These are phyloP conservation scores for Solanum arcanum DNA, from an alignment of 257 asterid genomes.

Conservation along the genomic window DNA sequence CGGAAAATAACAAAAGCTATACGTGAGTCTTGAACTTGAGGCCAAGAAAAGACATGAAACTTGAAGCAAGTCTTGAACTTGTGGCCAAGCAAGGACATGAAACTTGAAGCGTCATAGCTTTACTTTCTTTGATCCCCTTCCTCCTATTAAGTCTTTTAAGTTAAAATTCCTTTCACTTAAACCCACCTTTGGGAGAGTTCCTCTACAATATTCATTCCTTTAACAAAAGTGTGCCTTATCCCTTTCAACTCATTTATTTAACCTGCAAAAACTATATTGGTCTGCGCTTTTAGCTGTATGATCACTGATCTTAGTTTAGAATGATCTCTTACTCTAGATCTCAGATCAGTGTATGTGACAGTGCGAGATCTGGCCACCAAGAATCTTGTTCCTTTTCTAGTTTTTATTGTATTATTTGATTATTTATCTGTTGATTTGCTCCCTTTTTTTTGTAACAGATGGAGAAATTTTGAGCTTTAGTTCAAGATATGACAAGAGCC, in stretches of 20 bases:
- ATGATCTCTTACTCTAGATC: background rate
- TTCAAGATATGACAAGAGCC: slow-evolving; percentile 24
- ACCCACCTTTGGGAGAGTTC: background rate
- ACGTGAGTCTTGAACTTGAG: background rate
- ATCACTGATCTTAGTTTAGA: background rate
- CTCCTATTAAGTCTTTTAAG: background rate
- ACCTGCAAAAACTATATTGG: background rate
- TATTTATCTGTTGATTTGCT: background rate
- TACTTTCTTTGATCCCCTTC: background rate
- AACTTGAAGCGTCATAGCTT: background rate
- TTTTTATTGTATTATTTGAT: background rate
- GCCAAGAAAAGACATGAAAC: background rate
- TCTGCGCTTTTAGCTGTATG: background rate
- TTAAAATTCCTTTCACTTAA: background rate
- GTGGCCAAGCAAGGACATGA: background rate
- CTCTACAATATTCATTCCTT: background rate
- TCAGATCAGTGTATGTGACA: background rate
- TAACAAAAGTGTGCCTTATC: background rate
- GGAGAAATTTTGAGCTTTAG: slow-evolving; percentile 29
- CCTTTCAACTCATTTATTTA: background rate
- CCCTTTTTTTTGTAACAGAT: slow-evolving; percentile 28
- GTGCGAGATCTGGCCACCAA: background rate
- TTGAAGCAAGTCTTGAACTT: background rate
- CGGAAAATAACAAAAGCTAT: background rate
- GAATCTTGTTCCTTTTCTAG: background rate